Percentiles rank a stretch among this genome's conserved stretches.
Conservation (phyloP, 306 rosid species). For the Fragaria iinumae region DNA sequence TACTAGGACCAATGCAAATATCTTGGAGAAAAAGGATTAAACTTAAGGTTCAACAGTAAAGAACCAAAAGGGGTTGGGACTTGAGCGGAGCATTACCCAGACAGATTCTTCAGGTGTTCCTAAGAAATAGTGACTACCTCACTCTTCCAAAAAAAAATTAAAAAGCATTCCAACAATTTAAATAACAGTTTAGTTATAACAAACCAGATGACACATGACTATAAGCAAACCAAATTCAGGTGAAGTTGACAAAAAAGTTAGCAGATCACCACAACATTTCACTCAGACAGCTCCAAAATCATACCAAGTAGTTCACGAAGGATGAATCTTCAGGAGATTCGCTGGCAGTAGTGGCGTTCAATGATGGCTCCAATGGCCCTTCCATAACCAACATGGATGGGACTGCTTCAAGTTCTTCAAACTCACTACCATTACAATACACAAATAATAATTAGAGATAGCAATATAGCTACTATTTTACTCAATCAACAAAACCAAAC, state of each 20-base stretch:
- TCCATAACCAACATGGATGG: slow-evolving; percentile 49
- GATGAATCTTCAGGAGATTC: slow-evolving; percentile 60
- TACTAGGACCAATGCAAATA: not conserved
- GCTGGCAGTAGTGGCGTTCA: slow-evolving; percentile 42
- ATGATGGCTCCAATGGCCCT: slow-evolving; percentile 58
- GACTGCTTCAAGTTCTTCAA: slow-evolving; percentile 71
- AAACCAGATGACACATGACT: not conserved
- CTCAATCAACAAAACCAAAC: slow-evolving; percentile 3
- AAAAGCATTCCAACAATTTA: not conserved
- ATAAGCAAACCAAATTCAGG: slow-evolving; percentile 2
- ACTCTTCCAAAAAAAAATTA: not conserved
- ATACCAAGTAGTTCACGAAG: slow-evolving; percentile 47
- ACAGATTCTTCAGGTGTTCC: not conserved
- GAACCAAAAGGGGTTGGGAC: not conserved
- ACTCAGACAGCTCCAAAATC: not conserved
- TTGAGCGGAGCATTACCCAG: not conserved
- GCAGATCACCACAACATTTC: slow-evolving; percentile 2
- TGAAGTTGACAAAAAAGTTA: not conserved
- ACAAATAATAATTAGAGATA: not conserved
- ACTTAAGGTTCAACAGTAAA: not conserved
- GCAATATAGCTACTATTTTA: slow-evolving; percentile 8
- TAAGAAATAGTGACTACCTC: not conserved
- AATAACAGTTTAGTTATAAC: not conserved
- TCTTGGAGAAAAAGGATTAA: not conserved
- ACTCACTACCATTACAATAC: slow-evolving; percentile 45